phyloP scores from a whole-genome alignment of 768 basidiomycete genomes.

The Cystoderma amianthinum region DNA sequence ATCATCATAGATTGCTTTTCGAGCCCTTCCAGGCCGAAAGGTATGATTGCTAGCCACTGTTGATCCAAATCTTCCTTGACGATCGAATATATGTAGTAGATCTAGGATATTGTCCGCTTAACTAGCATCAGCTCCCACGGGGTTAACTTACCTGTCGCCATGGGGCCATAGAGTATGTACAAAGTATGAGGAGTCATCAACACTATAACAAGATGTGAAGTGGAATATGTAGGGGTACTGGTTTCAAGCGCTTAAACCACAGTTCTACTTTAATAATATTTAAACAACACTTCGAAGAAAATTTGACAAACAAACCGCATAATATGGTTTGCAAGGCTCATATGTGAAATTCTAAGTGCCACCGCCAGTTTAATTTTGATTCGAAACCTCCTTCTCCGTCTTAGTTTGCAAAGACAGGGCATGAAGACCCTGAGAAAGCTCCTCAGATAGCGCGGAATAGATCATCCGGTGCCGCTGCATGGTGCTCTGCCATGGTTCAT shows the following conservation, averaged over 20 bases:
- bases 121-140: constrained; percentile 2
- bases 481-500: constrained; percentile 39
- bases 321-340: no score
- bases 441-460: constrained; percentile 63
- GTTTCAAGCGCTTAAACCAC: no score
- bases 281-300: no score
- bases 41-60: neutral
- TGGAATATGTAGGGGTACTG: no score
- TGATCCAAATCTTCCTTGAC: neutral
- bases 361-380: neutral
- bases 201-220: constrained; percentile 3
- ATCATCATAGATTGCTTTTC: neutral
- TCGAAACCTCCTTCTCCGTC: constrained; percentile 45
- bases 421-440: constrained; percentile 67
- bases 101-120: neutral
- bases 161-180: constrained; percentile 3
- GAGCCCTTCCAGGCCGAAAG: neutral
- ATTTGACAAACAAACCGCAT: no score
- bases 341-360: no score
- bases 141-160: neutral
- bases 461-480: constrained; percentile 82
- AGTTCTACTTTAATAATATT: no score
- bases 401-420: constrained; percentile 72
- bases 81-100: neutral
- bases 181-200: constrained; percentile 4